Percentiles rank a stretch among this genome's conserved stretches.
phyloP scores from a whole-genome alignment of 2,329 filamentous ascomycete species.

The Aureobasidium uvarum region DNA sequence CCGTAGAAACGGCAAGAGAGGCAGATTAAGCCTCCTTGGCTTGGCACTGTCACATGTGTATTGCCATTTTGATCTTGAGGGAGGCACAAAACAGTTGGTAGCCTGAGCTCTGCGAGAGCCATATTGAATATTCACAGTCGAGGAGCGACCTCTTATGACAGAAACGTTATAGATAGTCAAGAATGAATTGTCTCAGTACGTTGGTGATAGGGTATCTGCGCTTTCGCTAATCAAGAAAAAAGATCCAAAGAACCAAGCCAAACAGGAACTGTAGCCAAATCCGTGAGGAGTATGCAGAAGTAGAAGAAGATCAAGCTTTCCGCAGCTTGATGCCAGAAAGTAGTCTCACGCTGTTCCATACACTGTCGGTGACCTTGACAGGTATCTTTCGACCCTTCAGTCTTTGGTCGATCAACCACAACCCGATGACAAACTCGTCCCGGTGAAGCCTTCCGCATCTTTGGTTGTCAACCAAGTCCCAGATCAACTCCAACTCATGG shows the following conservation, averaged over 20 bases:
- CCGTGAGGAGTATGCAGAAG: not conserved
- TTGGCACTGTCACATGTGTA: conserved; percentile 16
- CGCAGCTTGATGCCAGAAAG: conserved; percentile 42
- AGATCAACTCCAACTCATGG: conserved; percentile 71
- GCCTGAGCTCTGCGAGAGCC: too few species aligned
- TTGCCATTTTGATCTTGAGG: not conserved
- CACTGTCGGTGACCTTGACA: conserved; percentile 65
- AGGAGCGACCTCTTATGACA: too few species aligned
- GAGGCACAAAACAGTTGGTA: too few species aligned
- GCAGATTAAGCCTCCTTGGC: not conserved
- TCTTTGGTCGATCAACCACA: conserved; percentile 79
- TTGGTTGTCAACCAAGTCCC: conserved; percentile 67
- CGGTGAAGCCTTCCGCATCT: conserved; percentile 58
- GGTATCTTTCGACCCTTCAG: conserved; percentile 78
- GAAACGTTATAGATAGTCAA: not conserved
- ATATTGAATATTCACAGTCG: too few species aligned
- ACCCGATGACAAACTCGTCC: conserved; percentile 76
- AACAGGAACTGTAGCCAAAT: not conserved
- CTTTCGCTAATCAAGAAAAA: conserved; percentile 1
- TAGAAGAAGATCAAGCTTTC: not conserved
- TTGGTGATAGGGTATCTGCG: conserved; percentile 9
- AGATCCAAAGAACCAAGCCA: not conserved
- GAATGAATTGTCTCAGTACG: not conserved
- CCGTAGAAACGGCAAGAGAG: not conserved
- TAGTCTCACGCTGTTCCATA: conserved; percentile 67